phyloP scores from a whole-genome alignment of 2,329 filamentous ascomycete genomes.

The Onygenales sp. region DNA sequence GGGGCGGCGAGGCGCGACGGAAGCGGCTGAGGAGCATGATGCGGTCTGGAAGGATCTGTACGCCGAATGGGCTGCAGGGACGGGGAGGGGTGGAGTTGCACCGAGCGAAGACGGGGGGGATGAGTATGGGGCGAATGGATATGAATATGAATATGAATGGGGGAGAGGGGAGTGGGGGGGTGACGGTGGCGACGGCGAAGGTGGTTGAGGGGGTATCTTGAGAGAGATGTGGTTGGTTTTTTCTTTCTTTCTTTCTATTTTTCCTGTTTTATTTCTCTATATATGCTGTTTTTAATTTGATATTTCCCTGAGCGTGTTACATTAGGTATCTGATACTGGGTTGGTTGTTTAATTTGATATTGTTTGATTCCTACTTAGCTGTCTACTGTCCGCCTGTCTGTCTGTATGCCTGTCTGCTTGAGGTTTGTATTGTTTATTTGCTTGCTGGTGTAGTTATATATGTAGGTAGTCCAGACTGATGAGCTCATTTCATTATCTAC shows the following conservation, averaged over 20 bases:
- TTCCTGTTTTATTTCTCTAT: background rate
- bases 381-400: too few relatives aligned
- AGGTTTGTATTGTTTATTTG: too few relatives aligned
- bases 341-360: too few relatives aligned
- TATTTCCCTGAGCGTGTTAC: background rate
- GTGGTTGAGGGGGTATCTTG: conserved; percentile 25
- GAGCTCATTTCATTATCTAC: too few relatives aligned
- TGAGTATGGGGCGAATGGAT: conserved; percentile 10
- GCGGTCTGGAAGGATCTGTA: conserved; percentile 33
- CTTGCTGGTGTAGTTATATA: too few relatives aligned
- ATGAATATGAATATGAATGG: conserved; percentile 2
- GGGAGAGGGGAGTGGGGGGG: conserved; percentile 9
- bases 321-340: too few relatives aligned
- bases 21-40: conserved; percentile 39
- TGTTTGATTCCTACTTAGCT: too few relatives aligned
- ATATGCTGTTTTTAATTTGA: background rate
- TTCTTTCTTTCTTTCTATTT: conserved; percentile 3
- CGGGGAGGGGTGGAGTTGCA: conserved; percentile 1
- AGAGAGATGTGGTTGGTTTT: conserved; percentile 2
- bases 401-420: too few relatives aligned
- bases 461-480: too few relatives aligned
- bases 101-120: conserved; percentile 17
- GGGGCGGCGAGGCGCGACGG: conserved; percentile 38
- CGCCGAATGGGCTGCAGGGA: conserved; percentile 24
- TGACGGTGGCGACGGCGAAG: conserved; percentile 3